A percentile compares a stretch with the other conserved stretches of the same genome.
Conservation (phyloP, 169 alveolate species). For the Cryptosporidium muris region DNA sequence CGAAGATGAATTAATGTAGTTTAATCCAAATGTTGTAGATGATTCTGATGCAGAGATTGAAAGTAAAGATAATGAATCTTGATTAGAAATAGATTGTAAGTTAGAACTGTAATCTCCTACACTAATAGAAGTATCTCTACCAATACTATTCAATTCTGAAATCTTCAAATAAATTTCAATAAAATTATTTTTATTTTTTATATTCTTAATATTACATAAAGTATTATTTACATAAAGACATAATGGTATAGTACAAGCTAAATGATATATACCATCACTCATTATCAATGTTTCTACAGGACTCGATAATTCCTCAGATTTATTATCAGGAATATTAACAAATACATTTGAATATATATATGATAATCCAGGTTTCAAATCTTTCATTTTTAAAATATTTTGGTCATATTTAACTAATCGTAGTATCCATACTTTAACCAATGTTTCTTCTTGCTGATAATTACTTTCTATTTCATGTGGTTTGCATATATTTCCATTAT, state of each 20-base stretch:
- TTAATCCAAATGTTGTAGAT: background rate
- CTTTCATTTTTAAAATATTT: background rate
- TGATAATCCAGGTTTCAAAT: background rate
- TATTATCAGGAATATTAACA: background rate
- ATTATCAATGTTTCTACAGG: too few species aligned
- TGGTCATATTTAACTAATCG: background rate
- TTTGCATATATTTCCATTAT: slow-evolving; percentile 2
- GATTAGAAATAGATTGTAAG: background rate
- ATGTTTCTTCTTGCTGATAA: background rate
- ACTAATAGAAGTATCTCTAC: background rate
- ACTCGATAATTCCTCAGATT: too few species aligned
- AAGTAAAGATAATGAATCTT: background rate
- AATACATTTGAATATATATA: background rate
- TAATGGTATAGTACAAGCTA: slow-evolving; percentile 10
- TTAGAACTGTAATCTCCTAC: background rate
- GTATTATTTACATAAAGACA: background rate
- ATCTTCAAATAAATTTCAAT: background rate
- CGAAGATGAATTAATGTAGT: background rate
- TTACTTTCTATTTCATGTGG: background rate
- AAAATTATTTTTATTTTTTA: background rate
- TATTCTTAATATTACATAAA: background rate
- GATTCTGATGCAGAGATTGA: too few species aligned
- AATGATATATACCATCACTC: background rate
- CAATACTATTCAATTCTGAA: background rate
- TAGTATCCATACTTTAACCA: background rate